phyloP scores from a whole-genome alignment of 768 basidiomycete genomes.

The Phaeotremella skinneri region DNA sequence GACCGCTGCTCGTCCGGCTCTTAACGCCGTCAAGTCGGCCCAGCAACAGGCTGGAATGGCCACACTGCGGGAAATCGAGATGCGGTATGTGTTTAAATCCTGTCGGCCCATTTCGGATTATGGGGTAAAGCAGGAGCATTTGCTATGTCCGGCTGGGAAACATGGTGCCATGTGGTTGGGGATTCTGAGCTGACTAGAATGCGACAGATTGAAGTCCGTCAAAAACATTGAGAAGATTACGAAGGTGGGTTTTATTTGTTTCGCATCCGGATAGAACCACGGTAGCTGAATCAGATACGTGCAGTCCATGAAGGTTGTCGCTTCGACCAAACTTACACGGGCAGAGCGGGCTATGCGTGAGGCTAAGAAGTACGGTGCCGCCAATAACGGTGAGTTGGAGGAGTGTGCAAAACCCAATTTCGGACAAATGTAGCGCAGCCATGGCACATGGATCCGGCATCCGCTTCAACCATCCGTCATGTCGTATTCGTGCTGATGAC shows the following conservation, averaged over 20 bases:
- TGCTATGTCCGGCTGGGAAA: too few relatives aligned
- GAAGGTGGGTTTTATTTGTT: slow-evolving; percentile 61
- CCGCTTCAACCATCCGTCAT: neutral
- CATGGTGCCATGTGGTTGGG: slow-evolving; percentile 50
- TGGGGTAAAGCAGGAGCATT: slow-evolving; percentile 9
- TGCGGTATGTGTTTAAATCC: slow-evolving; percentile 56
- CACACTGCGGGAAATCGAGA: slow-evolving; percentile 94
- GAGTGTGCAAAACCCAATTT: too few relatives aligned
- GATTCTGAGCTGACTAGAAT: neutral
- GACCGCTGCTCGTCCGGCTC: slow-evolving; percentile 59
- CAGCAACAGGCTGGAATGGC: slow-evolving; percentile 59
- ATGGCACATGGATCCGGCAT: neutral
- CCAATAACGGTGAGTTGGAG: slow-evolving; percentile 71
- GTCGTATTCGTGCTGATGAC: neutral
- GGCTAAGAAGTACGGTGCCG: slow-evolving; percentile 88
- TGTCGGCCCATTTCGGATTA: neutral
- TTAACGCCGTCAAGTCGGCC: slow-evolving; percentile 27
- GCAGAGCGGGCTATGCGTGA: slow-evolving; percentile 88
- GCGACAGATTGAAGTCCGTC: slow-evolving; percentile 67
- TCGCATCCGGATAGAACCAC: neutral
- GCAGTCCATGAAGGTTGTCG: slow-evolving; percentile 99
- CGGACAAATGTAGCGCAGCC: too few relatives aligned
- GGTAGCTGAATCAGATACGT: slow-evolving; percentile 4
- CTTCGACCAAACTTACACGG: slow-evolving; percentile 92
- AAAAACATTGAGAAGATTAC: slow-evolving; percentile 99